A percentile compares a stretch with the other conserved stretches of the same genome.
Conservation (phyloP, 305 asterid species). For the Salvia sclarea region DNA sequence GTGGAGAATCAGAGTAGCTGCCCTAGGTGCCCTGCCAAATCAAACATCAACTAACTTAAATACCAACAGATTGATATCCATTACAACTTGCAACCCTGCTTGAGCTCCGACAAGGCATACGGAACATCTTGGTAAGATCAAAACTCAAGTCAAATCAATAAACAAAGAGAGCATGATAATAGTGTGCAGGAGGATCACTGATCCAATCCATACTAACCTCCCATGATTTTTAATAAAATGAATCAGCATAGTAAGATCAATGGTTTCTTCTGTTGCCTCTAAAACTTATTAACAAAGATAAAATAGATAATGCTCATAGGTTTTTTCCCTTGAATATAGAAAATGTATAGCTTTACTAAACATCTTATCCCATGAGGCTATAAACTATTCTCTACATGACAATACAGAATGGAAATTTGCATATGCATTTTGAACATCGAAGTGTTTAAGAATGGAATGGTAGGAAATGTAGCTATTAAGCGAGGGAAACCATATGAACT, state of each 20-base stretch:
- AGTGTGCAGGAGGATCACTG: too few relatives aligned
- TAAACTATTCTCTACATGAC: neutral
- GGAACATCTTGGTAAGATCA: neutral
- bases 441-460: neutral
- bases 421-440: slow-evolving; percentile 5
- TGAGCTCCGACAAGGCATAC: too few relatives aligned
- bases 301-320: neutral
- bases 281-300: neutral
- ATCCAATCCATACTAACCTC: neutral
- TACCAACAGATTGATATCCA: neutral
- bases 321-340: neutral
- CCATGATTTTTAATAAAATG: slow-evolving; percentile 7
- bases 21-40: slow-evolving; percentile 86
- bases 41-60: slow-evolving; percentile 11
- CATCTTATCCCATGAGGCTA: neutral
- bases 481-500: neutral
- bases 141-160: too few relatives aligned
- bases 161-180: neutral
- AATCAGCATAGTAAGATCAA: neutral
- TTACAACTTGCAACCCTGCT: slow-evolving; percentile 8
- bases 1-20: slow-evolving; percentile 87
- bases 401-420: neutral
- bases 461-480: neutral
- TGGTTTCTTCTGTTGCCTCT: neutral
- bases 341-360: neutral